Percentiles rank a stretch among this genome's conserved stretches.
phyloP scores from a whole-genome alignment of 2,329 filamentous ascomycete species.

The Fonsecaea nubica region DNA sequence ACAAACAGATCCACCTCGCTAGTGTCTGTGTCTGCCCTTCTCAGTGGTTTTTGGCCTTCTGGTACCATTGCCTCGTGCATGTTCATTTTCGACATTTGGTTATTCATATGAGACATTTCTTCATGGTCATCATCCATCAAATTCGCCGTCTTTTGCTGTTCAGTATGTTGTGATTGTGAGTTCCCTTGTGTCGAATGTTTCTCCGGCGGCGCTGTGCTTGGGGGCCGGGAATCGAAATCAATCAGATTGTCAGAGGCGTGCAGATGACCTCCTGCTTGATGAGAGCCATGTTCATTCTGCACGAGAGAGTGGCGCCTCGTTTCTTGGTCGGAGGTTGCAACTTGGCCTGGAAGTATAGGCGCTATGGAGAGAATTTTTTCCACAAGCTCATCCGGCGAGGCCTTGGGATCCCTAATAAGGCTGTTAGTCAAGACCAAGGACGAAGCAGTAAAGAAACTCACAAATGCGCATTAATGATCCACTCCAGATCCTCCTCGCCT shows the following conservation, averaged over 20 bases:
- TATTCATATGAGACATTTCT: slow-evolving; percentile 23
- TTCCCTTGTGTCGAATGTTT: slow-evolving; percentile 20
- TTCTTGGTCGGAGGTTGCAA: slow-evolving; percentile 53
- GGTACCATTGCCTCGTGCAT: slow-evolving; percentile 41
- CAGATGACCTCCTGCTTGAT: slow-evolving; percentile 5
- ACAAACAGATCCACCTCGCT: slow-evolving; percentile 52
- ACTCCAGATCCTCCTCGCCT: slow-evolving; percentile 88
- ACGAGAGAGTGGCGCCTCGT: slow-evolving; percentile 6
- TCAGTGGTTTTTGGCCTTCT: slow-evolving; percentile 40
- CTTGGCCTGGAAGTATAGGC: slow-evolving; percentile 81
- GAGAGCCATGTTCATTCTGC: not conserved
- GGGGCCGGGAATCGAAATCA: slow-evolving; percentile 41
- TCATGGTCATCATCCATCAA: slow-evolving; percentile 39
- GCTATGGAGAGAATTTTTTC: slow-evolving; percentile 87
- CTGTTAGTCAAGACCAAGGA: slow-evolving; percentile 5
- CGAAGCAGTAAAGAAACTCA: slow-evolving; percentile 53
- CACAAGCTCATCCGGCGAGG: slow-evolving; percentile 27
- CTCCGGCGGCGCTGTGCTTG: slow-evolving; percentile 36
- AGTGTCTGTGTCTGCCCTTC: slow-evolving; percentile 49
- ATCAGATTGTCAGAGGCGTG: slow-evolving; percentile 39
- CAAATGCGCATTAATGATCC: slow-evolving; percentile 90
- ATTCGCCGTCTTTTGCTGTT: slow-evolving; percentile 18
- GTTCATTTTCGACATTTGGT: slow-evolving; percentile 38
- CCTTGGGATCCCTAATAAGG: slow-evolving; percentile 31
- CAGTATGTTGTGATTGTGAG: slow-evolving; percentile 29